Evolutionary conservation across 164 flowering plant species (phyloP).

Genomic region (Litsea cubeba): DNA sequence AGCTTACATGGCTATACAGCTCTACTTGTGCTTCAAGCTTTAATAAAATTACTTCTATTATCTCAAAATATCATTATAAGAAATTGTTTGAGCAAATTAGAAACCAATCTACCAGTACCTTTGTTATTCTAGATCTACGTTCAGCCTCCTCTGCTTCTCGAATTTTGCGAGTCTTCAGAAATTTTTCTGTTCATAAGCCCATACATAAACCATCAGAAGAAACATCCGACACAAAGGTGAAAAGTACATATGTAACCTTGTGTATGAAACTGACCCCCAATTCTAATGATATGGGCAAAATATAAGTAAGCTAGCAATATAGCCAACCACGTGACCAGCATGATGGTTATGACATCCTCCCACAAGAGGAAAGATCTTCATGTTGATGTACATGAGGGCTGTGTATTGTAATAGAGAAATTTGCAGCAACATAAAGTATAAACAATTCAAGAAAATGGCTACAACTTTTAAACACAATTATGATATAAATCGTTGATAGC

Average conservation of each 20-base stretch:
- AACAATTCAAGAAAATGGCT: neutral
- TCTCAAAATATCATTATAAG: neutral
- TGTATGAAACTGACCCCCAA: neutral
- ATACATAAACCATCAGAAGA: slow-evolving; percentile 8
- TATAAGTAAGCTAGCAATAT: too few species aligned
- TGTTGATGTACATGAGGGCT: too few species aligned
- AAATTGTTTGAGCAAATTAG: neutral
- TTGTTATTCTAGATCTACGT: slow-evolving; percentile 67
- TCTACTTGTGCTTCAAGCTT: neutral
- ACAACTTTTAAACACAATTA: neutral
- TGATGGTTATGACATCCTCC: too few species aligned
- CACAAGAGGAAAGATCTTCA: too few species aligned
- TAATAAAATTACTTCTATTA: neutral
- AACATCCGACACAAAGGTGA: neutral
- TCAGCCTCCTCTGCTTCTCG: slow-evolving; percentile 94
- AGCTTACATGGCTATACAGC: neutral
- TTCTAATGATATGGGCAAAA: too few species aligned
- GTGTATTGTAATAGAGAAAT: too few species aligned
- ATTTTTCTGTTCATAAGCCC: slow-evolving; percentile 45
- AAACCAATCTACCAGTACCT: slow-evolving; percentile 35
- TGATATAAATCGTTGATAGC: too few species aligned
- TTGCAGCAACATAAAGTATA: neutral
- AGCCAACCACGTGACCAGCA: too few species aligned
- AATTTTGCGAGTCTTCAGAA: slow-evolving; percentile 71
- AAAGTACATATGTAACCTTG: neutral